Evolutionary conservation across 2,329 filamentous ascomycete species (phyloP), one percentile per base, ranked within the genome.

Genomic region (Penicillium olsonii): DNA sequence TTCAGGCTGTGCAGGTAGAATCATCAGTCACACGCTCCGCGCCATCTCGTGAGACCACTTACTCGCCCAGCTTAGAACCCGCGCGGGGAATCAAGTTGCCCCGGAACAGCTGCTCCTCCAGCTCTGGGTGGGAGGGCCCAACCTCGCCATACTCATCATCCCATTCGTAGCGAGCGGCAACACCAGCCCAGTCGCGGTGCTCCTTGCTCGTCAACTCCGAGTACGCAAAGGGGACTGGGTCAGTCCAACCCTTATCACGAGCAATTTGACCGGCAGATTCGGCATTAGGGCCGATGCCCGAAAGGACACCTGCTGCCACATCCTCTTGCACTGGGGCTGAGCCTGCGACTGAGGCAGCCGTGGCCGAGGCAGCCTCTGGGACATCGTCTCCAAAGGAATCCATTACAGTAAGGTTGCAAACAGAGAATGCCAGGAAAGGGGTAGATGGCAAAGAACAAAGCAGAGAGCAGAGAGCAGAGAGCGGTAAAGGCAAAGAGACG

Each of bases 71-170:
- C 17, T 86, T 79, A 29, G 84, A 75, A 3, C 88, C 88, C 45
- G 68, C 74, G 57, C 75, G 73, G 51, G 72, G 72, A 42, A 78
- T 71, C 75, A 70, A 69, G 38, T 81, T 76, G 5, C 75, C 72
- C 0, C 81, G 78, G 47, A 95, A 99, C 6, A 99, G 82, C 60
- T 87, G 76, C 7, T 79, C 60, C 75, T 97, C 92, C 0, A 99
- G 81, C 40, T 84, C 81, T 0, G 80, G 75, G 45, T 85, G 81
- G 42, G 76, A 77, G 0, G 91, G 91, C 6, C 87, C 92, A 45
- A 99, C 77, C 34, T 97, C 92, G 2, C 92, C 94, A 59, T 81
- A 88, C 2, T 95, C 90, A 10, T 91, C 90, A 15, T 84, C 79
- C 87, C 88, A 97, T 63, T 92, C 83, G 61, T 97, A 97, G 37